These are phyloP conservation scores for Paxillus rubicundulus DNA, from an alignment of 768 basidiomycete genomes.

Conservation along the genomic window DNA sequence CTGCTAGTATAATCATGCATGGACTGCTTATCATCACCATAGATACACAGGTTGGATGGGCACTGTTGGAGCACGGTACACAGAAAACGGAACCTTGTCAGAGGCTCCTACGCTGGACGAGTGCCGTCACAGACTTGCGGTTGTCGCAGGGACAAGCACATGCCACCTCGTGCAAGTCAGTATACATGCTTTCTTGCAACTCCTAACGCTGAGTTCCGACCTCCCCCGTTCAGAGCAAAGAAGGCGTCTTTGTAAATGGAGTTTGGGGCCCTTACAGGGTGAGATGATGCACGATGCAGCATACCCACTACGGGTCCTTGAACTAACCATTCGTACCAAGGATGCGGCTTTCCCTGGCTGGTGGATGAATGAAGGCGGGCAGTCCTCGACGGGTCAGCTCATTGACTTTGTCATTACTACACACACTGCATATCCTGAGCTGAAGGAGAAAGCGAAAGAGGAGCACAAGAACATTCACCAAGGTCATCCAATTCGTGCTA, in stretches of 20 bases:
- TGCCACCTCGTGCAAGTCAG: constrained; percentile 89
- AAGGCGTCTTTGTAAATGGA: constrained; percentile 84
- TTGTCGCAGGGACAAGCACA: constrained; percentile 94
- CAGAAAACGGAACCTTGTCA: constrained; percentile 50
- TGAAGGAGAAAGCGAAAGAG: constrained; percentile 61
- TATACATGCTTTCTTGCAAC: not conserved
- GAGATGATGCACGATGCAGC: constrained; percentile 5
- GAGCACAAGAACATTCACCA: constrained; percentile 57
- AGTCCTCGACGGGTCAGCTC: constrained; percentile 93
- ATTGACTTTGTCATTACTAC: constrained; percentile 95
- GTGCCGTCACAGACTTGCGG: constrained; percentile 79
- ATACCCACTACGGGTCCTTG: not conserved
- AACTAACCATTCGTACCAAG: constrained; percentile 31
- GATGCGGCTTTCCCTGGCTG: constrained; percentile 89
- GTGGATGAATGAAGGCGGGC: constrained; percentile 99
- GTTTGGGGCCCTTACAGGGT: constrained; percentile 92
- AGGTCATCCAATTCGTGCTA: constrained; percentile 33
- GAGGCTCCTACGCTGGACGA: constrained; percentile 66
- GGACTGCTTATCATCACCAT: not conserved
- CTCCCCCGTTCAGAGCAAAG: constrained; percentile 53
- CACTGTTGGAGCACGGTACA: constrained; percentile 80
- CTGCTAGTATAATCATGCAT: not conserved
- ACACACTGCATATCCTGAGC: constrained; percentile 77
- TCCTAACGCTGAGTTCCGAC: not conserved
- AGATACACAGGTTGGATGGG: constrained; percentile 97